Conservation (phyloP, 371 early-diverging fungal genomes). For the Mucor racemosus region DNA sequence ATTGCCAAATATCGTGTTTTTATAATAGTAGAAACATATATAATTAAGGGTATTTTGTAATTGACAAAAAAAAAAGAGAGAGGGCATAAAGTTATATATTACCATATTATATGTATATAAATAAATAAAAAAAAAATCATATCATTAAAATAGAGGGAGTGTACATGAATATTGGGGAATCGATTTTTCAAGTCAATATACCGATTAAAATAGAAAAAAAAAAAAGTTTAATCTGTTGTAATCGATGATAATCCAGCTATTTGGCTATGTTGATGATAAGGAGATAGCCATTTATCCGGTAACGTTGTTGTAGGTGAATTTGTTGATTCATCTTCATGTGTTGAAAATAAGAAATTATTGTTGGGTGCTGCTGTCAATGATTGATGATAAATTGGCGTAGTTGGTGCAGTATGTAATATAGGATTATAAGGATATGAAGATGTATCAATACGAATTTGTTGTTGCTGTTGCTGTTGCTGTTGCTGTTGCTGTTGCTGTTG, state of each 20-base stretch:
- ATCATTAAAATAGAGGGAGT: not conserved
- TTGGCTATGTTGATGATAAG: slow-evolving; percentile 9
- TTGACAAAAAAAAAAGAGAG: not conserved
- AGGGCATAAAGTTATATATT: not conserved
- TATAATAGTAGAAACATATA: not conserved
- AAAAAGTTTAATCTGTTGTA: not conserved
- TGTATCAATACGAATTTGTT: not conserved
- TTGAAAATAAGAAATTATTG: not conserved
- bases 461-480: slow-evolving; percentile 5
- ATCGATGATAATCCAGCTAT: slow-evolving; percentile 7
- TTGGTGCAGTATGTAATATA: slow-evolving; percentile 7
- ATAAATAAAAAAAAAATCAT: not conserved
- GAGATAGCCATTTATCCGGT: slow-evolving; percentile 13
- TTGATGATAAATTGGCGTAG: slow-evolving; percentile 9
- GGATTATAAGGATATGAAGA: not conserved
- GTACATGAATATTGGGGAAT: not conserved
- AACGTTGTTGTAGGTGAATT: not conserved
- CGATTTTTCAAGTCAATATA: not conserved
- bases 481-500: slow-evolving; percentile 11
- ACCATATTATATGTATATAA: not conserved
- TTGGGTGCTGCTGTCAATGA: not conserved
- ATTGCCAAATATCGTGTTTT: slow-evolving; percentile 1
- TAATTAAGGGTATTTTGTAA: slow-evolving; percentile 1
- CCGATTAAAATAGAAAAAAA: not conserved
- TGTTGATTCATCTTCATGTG: not conserved